Base-by-base conservation (phyloP, 768 basidiomycete genomes). In the Pleurotus sapidus region DNA sequence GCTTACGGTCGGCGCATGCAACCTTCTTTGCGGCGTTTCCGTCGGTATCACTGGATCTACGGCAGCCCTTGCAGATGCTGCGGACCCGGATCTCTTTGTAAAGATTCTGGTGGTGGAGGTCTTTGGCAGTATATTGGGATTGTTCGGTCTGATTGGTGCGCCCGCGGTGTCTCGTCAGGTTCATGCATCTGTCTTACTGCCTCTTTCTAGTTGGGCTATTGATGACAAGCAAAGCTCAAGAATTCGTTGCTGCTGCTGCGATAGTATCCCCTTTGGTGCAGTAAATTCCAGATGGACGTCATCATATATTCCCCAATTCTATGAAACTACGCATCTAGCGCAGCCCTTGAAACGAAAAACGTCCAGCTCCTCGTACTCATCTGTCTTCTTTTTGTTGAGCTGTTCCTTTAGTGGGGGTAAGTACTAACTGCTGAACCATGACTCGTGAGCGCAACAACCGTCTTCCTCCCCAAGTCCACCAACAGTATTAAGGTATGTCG, bases 21-120 rank as follows among this genome's bases (percentile, higher is more conserved):
- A 98, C 72, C 82, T 98, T 23, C 80, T 99, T 18, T 98, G 97
- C 59, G 97, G 97, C 59, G 73, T 98, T 57, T 91, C 88, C 12
- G 97, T 99, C 47, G 96, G 97, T 39, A 83, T 98, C 68, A 94
- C 93, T 4, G 97, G 97, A 0, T 92, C 95, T 2, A 98, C 94
- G 15, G 96, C 95, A 3, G 97, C 97, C 1, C 76, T 98, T 34
- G 87, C 93, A 9, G 97, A 98, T 69, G 97, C 96, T 18, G 91
- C 95, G 9, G 95, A 98, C 69, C 95, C 96, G 2, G 83, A 86
- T 38, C 72, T 98, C 34, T 98, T 99, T 63, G 95, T 98, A 72
- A 98, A 96, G 73, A 92, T 98, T 59, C 84, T 99, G 53, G 88
- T 99, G 56, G 91, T 99, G 0, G 97, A 98, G 67, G 95, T 97